Percentiles rank a stretch among this genome's conserved stretches.
phyloP scores from a whole-genome alignment of 2,329 filamentous ascomycete species.

The Apiospora rasikravindrae region DNA sequence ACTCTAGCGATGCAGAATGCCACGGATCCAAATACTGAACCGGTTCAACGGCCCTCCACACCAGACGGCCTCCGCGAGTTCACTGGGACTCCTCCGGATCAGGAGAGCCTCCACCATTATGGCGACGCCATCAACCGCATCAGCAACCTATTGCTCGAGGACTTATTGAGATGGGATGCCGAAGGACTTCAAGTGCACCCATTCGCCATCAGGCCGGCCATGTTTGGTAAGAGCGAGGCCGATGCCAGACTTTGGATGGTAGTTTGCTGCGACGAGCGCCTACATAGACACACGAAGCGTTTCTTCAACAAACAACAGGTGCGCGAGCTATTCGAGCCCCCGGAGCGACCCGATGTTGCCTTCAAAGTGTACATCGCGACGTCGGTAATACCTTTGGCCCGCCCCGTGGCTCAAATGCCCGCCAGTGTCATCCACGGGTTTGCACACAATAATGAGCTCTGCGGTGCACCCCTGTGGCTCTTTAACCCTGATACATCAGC shows the following conservation, averaged over 20 bases:
- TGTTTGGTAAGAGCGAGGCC: background rate
- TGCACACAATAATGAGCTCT: background rate
- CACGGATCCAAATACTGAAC: background rate
- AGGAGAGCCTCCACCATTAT: background rate
- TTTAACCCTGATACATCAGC: background rate
- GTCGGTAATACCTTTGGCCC: background rate
- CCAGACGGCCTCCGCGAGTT: background rate
- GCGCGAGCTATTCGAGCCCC: background rate
- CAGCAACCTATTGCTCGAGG: background rate
- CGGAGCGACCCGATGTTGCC: background rate
- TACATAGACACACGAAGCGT: background rate
- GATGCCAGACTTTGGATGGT: background rate
- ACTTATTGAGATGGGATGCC: background rate
- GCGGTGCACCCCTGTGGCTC: background rate
- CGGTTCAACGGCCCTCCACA: background rate
- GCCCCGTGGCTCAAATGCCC: background rate
- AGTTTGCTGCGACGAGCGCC: background rate
- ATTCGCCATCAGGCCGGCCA: background rate
- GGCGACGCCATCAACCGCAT: background rate
- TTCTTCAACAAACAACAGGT: background rate
- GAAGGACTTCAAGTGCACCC: background rate
- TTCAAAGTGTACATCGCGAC: background rate
- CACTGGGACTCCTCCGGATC: too few relatives aligned
- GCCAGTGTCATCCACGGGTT: background rate
- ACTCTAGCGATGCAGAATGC: background rate